Conservation (phyloP, 805 yeast genomes). For the Candida chilensis region DNA sequence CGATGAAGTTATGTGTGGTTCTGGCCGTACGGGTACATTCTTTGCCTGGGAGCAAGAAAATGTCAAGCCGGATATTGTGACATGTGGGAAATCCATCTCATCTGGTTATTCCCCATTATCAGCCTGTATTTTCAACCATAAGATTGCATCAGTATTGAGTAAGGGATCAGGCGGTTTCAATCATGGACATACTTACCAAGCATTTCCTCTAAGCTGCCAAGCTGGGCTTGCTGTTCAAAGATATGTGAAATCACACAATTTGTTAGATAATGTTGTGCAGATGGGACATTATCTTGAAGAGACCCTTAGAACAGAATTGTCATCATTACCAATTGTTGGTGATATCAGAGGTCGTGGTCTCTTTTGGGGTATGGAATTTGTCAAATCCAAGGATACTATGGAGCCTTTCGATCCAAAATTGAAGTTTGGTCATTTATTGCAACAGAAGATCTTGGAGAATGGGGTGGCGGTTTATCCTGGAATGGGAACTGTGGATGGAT, state of each 20-base stretch:
- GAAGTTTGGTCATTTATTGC: conserved; percentile 23
- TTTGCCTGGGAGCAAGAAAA: conserved; percentile 37
- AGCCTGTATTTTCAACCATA: conserved; percentile 31
- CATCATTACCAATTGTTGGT: conserved; percentile 33
- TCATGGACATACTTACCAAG: conserved; percentile 45
- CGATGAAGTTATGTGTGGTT: conserved; percentile 53
- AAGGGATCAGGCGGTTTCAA: conserved; percentile 27
- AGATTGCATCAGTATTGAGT: conserved; percentile 24
- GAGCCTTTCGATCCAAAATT: conserved; percentile 30
- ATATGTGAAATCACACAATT: conserved; percentile 8
- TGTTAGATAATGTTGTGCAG: conserved; percentile 30
- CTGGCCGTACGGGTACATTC: conserved; percentile 41
- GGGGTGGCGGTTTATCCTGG: conserved; percentile 40
- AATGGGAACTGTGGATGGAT: conserved; percentile 30
- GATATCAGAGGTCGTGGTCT: conserved; percentile 59
- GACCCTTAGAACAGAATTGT: conserved; percentile 20
- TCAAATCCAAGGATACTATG: conserved; percentile 41
- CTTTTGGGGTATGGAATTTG: conserved; percentile 50
- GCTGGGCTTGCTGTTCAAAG: conserved; percentile 36
- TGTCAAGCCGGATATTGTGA: conserved; percentile 36
- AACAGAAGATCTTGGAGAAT: conserved; percentile 25
- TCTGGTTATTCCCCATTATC: conserved; percentile 42
- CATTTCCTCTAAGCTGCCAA: conserved; percentile 35
- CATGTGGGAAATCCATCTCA: conserved; percentile 40
- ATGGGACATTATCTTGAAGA: conserved; percentile 33